phyloP scores from a whole-genome alignment of 176 grass and related monocot genomes.

The Aegilops tauschii region DNA sequence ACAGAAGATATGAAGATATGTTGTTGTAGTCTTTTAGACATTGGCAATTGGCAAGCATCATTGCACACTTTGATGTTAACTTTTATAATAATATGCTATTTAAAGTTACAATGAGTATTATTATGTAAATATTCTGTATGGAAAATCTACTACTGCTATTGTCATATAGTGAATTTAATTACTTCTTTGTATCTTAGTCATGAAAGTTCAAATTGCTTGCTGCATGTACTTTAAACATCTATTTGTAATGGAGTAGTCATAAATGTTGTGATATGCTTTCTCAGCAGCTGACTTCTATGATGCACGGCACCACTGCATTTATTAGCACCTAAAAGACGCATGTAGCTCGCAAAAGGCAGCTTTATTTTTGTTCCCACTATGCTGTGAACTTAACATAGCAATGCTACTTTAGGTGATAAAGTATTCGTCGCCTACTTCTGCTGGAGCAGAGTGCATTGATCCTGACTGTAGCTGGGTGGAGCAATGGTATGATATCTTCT shows the following conservation, averaged over 20 bases:
- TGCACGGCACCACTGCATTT: not conserved
- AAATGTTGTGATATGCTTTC: conserved; percentile 4
- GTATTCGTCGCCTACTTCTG: conserved; percentile 76
- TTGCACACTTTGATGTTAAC: not conserved
- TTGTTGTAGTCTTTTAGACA: not conserved
- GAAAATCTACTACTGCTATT: not conserved
- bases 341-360: not conserved
- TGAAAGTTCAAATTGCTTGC: not conserved
- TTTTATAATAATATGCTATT: not conserved
- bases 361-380: conserved; percentile 2
- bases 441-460: conserved; percentile 89
- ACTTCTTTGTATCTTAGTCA: not conserved
- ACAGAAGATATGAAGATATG: not conserved
- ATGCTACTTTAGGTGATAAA: conserved; percentile 64
- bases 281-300: not conserved
- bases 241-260: not conserved
- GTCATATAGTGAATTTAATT: not conserved
- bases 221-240: not conserved
- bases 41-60: not conserved
- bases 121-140: not conserved
- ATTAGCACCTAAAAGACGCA: conserved; percentile 1
- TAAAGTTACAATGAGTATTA: not conserved
- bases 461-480: conserved; percentile 90
- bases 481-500: conserved; percentile 63
- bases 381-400: conserved; percentile 9